Base-by-base conservation (phyloP, 352 stramenopile genomes). In the Albugo laibachii region DNA sequence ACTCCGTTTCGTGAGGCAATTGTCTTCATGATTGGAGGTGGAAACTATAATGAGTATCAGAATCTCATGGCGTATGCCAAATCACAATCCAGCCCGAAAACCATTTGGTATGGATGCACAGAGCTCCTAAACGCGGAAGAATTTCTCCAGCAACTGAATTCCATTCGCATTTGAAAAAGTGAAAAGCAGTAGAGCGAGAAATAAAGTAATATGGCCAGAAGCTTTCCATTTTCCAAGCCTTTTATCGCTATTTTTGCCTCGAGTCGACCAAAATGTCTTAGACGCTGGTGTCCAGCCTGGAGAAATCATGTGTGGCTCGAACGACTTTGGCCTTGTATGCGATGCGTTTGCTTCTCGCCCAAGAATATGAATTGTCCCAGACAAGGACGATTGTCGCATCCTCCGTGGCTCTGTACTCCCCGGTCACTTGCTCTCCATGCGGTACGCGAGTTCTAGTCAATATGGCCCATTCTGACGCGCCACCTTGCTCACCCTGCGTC, bases 11-110 rank as follows among this genome's bases (percentile, higher is more conserved):
- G 65, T 37, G 72, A 85, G 52, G 74, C 69, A 43, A 81, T 91
- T 54, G 70, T 91, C 59, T 91, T 91, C 77, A 77, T 91, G 58
- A 86, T 91, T 50, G 78, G 78, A 11, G 75, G 78, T 35, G 78
- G 72, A 50, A 88, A 86, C 56, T 91, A 91, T 62, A 85, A 85
- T 47, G 78, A 91, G 54, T 91, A 84, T 57, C 78, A 83, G 45
- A 91, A 91, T 45, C 61, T 88, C 47, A 66, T 86, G 63, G 71
- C 72, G 20, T 88, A 87, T 49, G 66, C 72, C 39, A 84, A 85
- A 56, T 69, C 59, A 1, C 61, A 79, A 53, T 65, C 82, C 41
- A 19, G 8, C 8, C 59, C 65, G 2, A 66, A 82, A 2, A 75
- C 67, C 31, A 62, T 94, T 24, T 85, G 76, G 61, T 94, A 94